Evolutionary conservation across 2,329 filamentous ascomycete species (phyloP).

Genomic region (Talaromyces sp.): DNA sequence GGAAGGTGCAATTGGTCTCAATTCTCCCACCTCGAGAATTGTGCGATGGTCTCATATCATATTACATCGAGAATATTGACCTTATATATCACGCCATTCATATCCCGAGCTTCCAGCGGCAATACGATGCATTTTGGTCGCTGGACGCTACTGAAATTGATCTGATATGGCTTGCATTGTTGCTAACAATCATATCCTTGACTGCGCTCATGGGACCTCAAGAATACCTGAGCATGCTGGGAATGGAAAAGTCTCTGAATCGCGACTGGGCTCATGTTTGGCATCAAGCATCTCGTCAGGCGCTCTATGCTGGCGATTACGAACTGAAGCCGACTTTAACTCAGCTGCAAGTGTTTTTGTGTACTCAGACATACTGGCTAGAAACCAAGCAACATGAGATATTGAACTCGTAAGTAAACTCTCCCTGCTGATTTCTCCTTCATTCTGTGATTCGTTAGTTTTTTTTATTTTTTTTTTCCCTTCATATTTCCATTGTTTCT

Average conservation of each 20-base stretch:
- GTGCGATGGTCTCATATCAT: conserved; percentile 28
- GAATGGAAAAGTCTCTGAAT: conserved; percentile 19
- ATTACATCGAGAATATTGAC: conserved; percentile 32
- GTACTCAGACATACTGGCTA: conserved; percentile 32
- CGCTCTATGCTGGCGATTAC: conserved; percentile 28
- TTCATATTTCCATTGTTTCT: too few species aligned
- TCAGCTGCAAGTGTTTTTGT: conserved; percentile 30
- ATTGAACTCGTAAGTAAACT: conserved; percentile 30
- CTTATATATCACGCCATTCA: conserved; percentile 31
- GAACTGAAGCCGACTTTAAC: conserved; percentile 28
- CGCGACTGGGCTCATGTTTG: conserved; percentile 27
- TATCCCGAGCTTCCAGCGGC: conserved; percentile 24
- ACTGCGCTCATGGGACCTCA: conserved; percentile 29
- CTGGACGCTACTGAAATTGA: conserved; percentile 25
- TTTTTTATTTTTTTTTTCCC: too few species aligned
- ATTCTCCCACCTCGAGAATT: conserved; percentile 22
- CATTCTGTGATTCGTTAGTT: too few species aligned
- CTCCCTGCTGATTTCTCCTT: not conserved
- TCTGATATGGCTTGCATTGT: conserved; percentile 32
- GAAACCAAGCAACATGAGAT: conserved; percentile 32
- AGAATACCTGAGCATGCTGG: conserved; percentile 24
- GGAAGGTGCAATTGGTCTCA: conserved; percentile 24
- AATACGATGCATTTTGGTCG: conserved; percentile 30
- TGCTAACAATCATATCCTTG: conserved; percentile 30
- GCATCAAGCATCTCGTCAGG: conserved; percentile 30